Conservation (phyloP, 2,329 filamentous ascomycete genomes). For the Fusarium nisikadoi region DNA sequence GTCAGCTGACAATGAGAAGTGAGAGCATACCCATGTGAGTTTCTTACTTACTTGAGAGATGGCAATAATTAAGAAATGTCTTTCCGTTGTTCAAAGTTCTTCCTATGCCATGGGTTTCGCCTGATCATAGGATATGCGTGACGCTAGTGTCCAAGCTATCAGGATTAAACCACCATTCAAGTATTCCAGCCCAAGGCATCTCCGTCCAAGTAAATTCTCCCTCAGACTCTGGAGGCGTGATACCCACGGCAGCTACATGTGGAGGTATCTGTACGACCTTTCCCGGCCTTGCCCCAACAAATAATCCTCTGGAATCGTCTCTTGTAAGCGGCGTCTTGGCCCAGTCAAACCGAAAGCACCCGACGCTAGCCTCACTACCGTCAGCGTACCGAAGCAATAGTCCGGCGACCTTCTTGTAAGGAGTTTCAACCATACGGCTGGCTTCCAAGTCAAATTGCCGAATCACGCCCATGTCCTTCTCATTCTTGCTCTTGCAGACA, state of each 20-base stretch:
- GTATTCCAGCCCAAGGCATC: constrained; percentile 1
- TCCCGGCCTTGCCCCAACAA: neutral
- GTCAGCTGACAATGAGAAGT: neutral
- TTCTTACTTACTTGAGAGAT: neutral
- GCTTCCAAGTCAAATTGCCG: neutral
- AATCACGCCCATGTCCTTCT: neutral
- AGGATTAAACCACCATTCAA: constrained; percentile 26
- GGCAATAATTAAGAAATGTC: fast-evolving
- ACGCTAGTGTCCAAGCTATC: constrained; percentile 2
- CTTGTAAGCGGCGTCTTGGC: neutral
- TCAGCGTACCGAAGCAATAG: neutral
- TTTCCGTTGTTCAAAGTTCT: neutral
- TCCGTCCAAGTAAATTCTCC: neutral
- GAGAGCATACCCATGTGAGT: neutral
- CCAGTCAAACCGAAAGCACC: constrained; percentile 8
- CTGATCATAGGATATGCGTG: neutral
- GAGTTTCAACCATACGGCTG: neutral
- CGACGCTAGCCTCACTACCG: constrained; percentile 4
- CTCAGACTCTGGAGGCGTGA: fast-evolving
- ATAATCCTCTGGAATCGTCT: neutral
- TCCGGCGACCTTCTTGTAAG: neutral
- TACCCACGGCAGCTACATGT: neutral
- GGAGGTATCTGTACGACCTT: neutral
- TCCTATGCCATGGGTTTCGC: fast-evolving
- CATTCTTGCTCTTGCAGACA: neutral